These are phyloP conservation scores for Vigna unguiculata DNA, from an alignment of 306 rosid species.

Conservation along the genomic window DNA sequence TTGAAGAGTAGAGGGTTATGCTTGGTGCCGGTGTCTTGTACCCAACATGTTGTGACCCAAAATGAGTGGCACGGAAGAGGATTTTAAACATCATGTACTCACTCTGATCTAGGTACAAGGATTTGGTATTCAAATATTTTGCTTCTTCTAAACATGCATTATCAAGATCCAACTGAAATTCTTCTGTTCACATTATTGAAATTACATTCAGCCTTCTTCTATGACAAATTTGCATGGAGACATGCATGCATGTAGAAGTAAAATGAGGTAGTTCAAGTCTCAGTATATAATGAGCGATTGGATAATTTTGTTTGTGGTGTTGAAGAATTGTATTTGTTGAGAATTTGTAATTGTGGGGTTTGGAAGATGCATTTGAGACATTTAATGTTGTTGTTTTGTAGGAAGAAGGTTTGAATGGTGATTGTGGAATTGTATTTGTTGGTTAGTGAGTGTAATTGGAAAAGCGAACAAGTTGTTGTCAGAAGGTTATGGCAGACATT, in stretches of 20 bases:
- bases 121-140: constrained; percentile 32
- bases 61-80: constrained; percentile 78
- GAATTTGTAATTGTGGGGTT: not conserved
- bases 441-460: constrained; percentile 18
- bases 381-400: constrained; percentile 30
- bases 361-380: not conserved
- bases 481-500: constrained; percentile 36
- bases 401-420: constrained; percentile 2
- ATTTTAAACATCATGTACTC: constrained; percentile 39
- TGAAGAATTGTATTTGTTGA: too few relatives aligned
- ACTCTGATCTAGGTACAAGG: constrained; percentile 49
- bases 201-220: too few relatives aligned
- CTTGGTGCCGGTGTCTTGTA: constrained; percentile 81
- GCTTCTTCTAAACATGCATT: constrained; percentile 25
- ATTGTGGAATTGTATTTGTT: constrained; percentile 25
- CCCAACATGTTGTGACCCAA: constrained; percentile 75
- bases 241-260: constrained; percentile 10
- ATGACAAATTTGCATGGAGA: not conserved
- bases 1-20: constrained; percentile 86
- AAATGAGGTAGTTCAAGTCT: too few relatives aligned
- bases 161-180: not conserved
- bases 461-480: constrained; percentile 25
- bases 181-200: too few relatives aligned
- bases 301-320: not conserved
- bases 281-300: too few relatives aligned